Conservation (phyloP, 2,329 filamentous ascomycete species). For the Pseudogymnoascus sp. region DNA sequence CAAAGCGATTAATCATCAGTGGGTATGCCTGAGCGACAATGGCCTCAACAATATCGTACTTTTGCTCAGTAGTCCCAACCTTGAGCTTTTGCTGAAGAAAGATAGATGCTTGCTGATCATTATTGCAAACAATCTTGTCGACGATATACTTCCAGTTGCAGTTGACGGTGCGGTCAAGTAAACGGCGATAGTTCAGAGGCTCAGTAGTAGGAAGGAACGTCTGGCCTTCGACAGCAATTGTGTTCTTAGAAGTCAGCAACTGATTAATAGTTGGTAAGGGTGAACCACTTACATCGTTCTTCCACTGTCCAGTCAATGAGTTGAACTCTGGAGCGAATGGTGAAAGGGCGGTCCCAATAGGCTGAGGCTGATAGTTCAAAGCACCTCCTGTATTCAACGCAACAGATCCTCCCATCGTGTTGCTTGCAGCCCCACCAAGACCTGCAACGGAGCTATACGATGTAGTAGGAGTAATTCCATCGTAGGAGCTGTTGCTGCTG, state of each 20-base stretch:
- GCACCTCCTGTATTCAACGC: conserved; percentile 12
- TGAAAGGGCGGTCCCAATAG: conserved; percentile 59
- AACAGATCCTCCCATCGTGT: conserved; percentile 18
- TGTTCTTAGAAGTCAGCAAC: conserved; percentile 32
- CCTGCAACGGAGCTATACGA: conserved; percentile 25
- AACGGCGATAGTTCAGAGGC: conserved; percentile 89
- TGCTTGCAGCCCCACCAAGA: conserved; percentile 19
- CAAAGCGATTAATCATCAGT: conserved; percentile 96
- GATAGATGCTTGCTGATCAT: conserved; percentile 97
- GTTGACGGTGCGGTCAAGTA: conserved; percentile 90
- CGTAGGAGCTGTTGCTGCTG: conserved; percentile 29
- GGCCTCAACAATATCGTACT: conserved; percentile 92
- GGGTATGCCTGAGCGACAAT: conserved; percentile 93
- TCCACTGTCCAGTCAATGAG: conserved; percentile 33
- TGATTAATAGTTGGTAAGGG: conserved; percentile 18
- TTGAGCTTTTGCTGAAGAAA: conserved; percentile 99
- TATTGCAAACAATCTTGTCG: conserved; percentile 98
- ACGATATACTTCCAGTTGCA: conserved; percentile 99
- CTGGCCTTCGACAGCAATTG: conserved; percentile 48
- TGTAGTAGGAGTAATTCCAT: conserved; percentile 26
- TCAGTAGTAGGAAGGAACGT: conserved; percentile 83
- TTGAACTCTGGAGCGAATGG: conserved; percentile 70
- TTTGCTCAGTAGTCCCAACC: conserved; percentile 88
- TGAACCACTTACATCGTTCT: conserved; percentile 27
- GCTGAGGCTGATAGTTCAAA: conserved; percentile 39